Percentiles rank a stretch among this genome's conserved stretches.
Evolutionary conservation across 108 stramenopile species (phyloP).

Genomic region (Cylindrotheca fusiformis): DNA sequence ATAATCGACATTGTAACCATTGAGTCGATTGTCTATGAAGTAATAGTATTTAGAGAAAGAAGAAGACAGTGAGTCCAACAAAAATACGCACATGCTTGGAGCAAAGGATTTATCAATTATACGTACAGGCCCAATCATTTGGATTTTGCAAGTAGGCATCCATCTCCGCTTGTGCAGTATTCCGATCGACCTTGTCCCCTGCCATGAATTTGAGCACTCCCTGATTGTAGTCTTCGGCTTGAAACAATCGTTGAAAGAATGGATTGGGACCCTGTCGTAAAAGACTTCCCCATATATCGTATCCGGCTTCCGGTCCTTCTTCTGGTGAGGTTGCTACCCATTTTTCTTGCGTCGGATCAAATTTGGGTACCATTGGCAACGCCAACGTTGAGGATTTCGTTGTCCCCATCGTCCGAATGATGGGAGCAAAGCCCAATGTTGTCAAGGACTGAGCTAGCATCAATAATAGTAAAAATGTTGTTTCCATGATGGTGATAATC

Average conservation of each 20-base stretch:
- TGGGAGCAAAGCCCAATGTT: too few species aligned
- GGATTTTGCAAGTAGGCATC: conserved; percentile 68
- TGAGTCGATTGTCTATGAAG: conserved; percentile 21
- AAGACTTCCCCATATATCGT: conserved; percentile 53
- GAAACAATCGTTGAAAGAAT: conserved; percentile 53
- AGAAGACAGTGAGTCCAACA: too few species aligned
- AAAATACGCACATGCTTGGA: too few species aligned
- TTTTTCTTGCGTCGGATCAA: background rate
- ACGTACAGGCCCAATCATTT: conserved; percentile 45
- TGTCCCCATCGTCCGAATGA: too few species aligned
- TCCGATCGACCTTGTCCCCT: conserved; percentile 42
- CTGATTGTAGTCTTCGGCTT: conserved; percentile 60
- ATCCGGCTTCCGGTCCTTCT: conserved; percentile 33
- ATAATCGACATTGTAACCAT: conserved; percentile 35
- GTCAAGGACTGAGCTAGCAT: too few species aligned
- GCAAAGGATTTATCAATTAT: background rate
- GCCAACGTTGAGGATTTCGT: too few species aligned
- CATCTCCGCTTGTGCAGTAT: conserved; percentile 68
- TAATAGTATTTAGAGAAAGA: too few species aligned
- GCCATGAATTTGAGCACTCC: conserved; percentile 68
- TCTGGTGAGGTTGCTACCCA: conserved; percentile 11
- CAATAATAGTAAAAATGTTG: too few species aligned
- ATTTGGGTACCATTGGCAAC: conserved; percentile 10
- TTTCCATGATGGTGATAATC: too few species aligned
- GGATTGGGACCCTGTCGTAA: conserved; percentile 63